These are phyloP conservation scores for Olyra latifolia DNA, from an alignment of 176 grass and related monocot species.

Conservation along the genomic window DNA sequence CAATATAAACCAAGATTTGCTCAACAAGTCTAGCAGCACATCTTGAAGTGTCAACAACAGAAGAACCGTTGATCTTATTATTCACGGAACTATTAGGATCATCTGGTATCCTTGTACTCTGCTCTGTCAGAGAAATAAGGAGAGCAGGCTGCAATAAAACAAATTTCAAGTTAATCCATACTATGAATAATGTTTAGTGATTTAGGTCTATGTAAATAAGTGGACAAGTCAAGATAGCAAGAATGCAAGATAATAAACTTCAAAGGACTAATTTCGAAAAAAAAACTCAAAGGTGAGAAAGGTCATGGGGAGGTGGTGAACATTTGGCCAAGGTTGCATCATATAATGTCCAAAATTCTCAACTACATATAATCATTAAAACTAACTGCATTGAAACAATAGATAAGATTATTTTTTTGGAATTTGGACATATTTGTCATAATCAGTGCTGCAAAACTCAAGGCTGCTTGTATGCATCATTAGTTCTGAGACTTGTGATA, in stretches of 20 bases:
- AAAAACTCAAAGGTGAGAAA: too few relatives aligned
- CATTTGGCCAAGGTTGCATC: neutral
- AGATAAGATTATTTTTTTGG: neutral
- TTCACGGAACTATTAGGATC: conserved; percentile 32
- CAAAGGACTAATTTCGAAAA: neutral
- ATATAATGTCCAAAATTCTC: neutral
- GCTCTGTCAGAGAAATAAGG: conserved; percentile 56
- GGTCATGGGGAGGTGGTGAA: neutral
- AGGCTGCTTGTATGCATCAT: neutral
- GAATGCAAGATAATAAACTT: neutral
- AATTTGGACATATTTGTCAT: neutral
- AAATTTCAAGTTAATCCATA: neutral
- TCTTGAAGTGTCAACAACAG: conserved; percentile 29
- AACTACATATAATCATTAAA: neutral
- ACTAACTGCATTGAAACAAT: neutral
- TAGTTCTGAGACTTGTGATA: neutral
- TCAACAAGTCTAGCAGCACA: conserved; percentile 43
- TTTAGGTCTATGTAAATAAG: neutral
- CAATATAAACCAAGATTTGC: conserved; percentile 59
- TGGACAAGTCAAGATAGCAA: neutral
- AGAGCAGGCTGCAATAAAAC: conserved; percentile 71
- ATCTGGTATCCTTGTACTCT: conserved; percentile 37
- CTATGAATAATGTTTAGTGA: neutral
- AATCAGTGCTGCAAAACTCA: neutral
- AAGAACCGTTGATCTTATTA: conserved; percentile 5